Evolutionary conservation across 371 early-diverging fungal genomes (phyloP).

Genomic region (Funneliformis caledonium): DNA sequence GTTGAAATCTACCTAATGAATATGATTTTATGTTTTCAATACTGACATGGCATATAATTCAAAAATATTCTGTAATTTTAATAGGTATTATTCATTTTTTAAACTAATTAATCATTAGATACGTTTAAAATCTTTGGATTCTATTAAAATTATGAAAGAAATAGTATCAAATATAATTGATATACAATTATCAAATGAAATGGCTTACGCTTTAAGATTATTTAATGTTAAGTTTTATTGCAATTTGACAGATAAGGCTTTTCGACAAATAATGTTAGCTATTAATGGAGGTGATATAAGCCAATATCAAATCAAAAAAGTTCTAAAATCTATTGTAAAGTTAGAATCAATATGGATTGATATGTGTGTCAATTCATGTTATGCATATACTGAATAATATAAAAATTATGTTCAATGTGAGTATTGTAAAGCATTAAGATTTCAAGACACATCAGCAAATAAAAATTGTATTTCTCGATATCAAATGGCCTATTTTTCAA

Average conservation of each 20-base stretch:
- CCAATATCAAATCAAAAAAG: not conserved
- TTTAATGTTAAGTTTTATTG: not conserved
- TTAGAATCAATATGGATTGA: conserved; percentile 10
- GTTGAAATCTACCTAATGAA: too few relatives aligned
- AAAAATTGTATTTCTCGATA: not conserved
- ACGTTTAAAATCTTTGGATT: too few relatives aligned
- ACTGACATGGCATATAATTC: too few relatives aligned
- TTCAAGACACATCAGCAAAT: not conserved
- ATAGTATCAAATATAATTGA: too few relatives aligned
- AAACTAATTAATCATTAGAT: too few relatives aligned
- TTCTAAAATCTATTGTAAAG: not conserved
- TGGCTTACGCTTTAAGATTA: conserved; percentile 1
- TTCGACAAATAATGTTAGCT: not conserved
- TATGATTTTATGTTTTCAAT: too few relatives aligned
- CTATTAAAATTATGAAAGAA: too few relatives aligned
- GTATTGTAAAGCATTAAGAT: not conserved
- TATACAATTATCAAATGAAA: not conserved
- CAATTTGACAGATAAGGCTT: conserved; percentile 5
- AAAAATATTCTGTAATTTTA: too few relatives aligned
- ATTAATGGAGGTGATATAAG: not conserved
- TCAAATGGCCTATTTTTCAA: conserved; percentile 6
- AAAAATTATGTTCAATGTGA: not conserved
- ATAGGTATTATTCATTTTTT: too few relatives aligned
- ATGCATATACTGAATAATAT: conserved; percentile 3
- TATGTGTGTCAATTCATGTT: not conserved